Base-by-base conservation (phyloP, 1,139 yeast species). In the Nakaseomyces nivariensis region DNA sequence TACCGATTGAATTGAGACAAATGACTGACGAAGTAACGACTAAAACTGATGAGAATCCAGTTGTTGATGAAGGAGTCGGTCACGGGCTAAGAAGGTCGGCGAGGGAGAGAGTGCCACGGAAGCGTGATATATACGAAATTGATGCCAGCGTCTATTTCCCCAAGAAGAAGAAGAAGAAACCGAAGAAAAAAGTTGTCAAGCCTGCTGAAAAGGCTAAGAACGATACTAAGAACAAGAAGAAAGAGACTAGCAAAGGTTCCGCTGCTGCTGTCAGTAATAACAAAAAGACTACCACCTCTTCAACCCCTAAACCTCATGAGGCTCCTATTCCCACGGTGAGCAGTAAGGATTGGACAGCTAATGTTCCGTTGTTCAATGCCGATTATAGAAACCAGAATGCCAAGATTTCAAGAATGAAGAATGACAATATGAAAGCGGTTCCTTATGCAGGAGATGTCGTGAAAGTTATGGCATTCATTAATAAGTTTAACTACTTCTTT, bases 371-470 rank as follows among this genome's bases (percentile, higher is more conserved):
- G 25, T 48, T 48, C 11, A 53, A 57, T 7, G 41, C 57, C 8
- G 67, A 62, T 46, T 62, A 57, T 48, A 63, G 58, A 48, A 58
- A 56, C 26, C 65, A 63, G 26, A 54, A 56, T 17, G 58, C 65
- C 45, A 56, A 62, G n/a, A 49, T 60, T 8, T 63, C 67, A 10
- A 58, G 67, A 37, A 43, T 61, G 47, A 60, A 59, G 45, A 53
- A 55, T 48, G 64, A 65, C 5, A 55, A 60, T 41, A 61, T 68
- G 50, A 68, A 59, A 52, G 63, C 69, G 4, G 58, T 75, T 0
- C 73, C 75, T 1, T 73, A 71, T 56, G 82, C 79, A 0, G 67
- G 67, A 37, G 79, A 76, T 54, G 68, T 78, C 13, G 54, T 75
- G 26, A 68, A 61, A 50, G 61, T 78, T 4, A 62, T 76, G 54